These are phyloP conservation scores for Salicornia ramosissima DNA, from an alignment of 148 eudicot genomes.

Conservation along the genomic window DNA sequence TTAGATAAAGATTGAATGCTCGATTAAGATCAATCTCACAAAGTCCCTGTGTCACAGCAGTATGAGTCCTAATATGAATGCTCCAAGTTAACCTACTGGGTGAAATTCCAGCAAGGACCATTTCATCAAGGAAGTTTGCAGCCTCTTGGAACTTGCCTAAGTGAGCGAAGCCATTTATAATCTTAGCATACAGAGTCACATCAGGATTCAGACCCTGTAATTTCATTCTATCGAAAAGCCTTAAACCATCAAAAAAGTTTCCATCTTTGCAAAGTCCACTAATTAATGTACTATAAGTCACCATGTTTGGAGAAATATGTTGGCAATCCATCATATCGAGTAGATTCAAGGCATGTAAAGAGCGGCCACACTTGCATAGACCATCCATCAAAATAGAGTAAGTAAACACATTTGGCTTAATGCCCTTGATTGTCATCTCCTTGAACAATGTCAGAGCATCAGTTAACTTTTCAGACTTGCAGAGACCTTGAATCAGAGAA, in stretches of 20 bases:
- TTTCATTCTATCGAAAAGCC: conserved; percentile 84
- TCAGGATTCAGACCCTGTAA: conserved; percentile 88
- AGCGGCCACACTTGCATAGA: conserved; percentile 62
- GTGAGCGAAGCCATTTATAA: conserved; percentile 56
- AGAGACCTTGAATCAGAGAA: conserved; percentile 64
- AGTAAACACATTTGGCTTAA: conserved; percentile 81
- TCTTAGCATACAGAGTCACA: conserved; percentile 69
- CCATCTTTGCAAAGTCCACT: conserved; percentile 80
- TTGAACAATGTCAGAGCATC: conserved; percentile 59
- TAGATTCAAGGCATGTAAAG: conserved; percentile 51
- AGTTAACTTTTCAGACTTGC: conserved; percentile 47
- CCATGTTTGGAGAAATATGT: conserved; percentile 57
- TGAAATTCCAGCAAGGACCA: conserved; percentile 71
- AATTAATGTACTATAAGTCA: conserved; percentile 78
- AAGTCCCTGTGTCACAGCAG: conserved; percentile 67
- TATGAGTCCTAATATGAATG: conserved; percentile 62
- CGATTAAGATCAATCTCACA: conserved; percentile 47
- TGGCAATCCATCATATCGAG: conserved; percentile 52
- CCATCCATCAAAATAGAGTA: conserved; percentile 83
- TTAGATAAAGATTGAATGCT: conserved; percentile 62
- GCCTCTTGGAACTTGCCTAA: conserved; percentile 62
- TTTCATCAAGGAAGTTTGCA: conserved; percentile 87
- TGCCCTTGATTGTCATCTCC: conserved; percentile 54
- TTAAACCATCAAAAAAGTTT: conserved; percentile 49
- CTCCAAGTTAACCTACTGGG: conserved; percentile 83